phyloP scores from a whole-genome alignment of 768 basidiomycete genomes.

The Leucocoprinus birnbaumii region DNA sequence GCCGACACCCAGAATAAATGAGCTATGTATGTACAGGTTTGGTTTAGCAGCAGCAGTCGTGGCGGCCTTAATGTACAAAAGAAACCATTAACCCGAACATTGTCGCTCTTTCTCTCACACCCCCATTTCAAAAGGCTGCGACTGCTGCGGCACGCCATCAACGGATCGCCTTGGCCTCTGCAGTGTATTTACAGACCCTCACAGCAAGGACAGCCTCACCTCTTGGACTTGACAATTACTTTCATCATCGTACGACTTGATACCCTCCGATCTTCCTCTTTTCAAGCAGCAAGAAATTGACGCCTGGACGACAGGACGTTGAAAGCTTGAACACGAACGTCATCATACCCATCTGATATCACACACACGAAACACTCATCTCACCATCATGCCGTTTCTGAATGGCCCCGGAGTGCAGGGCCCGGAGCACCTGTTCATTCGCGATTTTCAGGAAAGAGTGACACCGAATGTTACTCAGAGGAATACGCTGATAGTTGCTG shows the following conservation, averaged over 20 bases:
- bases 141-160: conserved; percentile 2
- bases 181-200: neutral
- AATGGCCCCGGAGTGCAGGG: conserved; percentile 9
- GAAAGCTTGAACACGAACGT: neutral
- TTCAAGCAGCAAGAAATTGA: neutral
- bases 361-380: neutral
- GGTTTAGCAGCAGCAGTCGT: neutral
- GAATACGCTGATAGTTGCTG: conserved; percentile 79
- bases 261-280: neutral
- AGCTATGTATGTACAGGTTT: neutral
- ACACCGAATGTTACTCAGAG: conserved; percentile 72
- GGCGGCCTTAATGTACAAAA: too few relatives aligned
- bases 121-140: neutral
- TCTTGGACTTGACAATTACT: neutral
- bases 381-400: conserved; percentile 17
- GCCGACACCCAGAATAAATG: neutral
- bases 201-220: neutral
- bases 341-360: neutral
- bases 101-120: conserved; percentile 3
- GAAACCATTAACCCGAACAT: too few relatives aligned
- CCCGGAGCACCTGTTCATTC: conserved; percentile 24
- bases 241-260: neutral
- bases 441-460: conserved; percentile 41
- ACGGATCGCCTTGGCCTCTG: neutral
- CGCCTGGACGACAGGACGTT: too few relatives aligned